These are phyloP conservation scores for Pythium aristosporum DNA, from an alignment of 352 stramenopile species.

Conservation along the genomic window DNA sequence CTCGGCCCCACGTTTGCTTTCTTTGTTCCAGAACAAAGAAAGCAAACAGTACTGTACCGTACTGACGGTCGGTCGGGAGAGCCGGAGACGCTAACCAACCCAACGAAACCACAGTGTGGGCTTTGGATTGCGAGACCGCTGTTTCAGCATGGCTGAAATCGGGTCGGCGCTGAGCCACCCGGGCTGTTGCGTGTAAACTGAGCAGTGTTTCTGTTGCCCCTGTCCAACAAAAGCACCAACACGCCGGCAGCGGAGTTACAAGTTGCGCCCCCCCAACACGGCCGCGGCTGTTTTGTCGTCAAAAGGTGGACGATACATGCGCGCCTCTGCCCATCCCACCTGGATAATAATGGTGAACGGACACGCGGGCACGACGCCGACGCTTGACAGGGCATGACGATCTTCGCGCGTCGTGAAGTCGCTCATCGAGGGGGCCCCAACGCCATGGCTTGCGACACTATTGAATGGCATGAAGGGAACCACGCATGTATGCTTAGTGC, in stretches of 20 bases:
- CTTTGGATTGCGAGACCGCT: conserved; percentile 6
- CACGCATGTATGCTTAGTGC: too few relatives aligned
- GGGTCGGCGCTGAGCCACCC: background rate
- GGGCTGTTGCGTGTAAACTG: background rate
- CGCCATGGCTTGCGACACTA: too few relatives aligned
- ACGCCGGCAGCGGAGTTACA: background rate
- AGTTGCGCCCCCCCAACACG: too few relatives aligned
- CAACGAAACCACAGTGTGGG: background rate
- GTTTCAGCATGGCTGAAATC: background rate
- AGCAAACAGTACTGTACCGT: background rate
- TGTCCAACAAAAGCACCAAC: background rate
- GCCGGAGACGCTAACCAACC: background rate
- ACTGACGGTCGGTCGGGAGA: background rate
- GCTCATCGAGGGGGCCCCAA: too few relatives aligned
- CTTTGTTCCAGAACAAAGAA: background rate
- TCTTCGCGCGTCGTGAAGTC: background rate
- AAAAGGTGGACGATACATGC: background rate
- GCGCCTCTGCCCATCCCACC: background rate
- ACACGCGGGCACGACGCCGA: background rate
- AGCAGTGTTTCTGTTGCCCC: background rate
- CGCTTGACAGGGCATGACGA: background rate
- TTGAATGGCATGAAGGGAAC: too few relatives aligned
- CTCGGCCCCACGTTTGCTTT: too few relatives aligned
- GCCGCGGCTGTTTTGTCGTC: background rate
- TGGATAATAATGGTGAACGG: background rate